phyloP scores from a whole-genome alignment of 495 filamentous ascomycete genomes.

The Hypoxylon rickii region DNA sequence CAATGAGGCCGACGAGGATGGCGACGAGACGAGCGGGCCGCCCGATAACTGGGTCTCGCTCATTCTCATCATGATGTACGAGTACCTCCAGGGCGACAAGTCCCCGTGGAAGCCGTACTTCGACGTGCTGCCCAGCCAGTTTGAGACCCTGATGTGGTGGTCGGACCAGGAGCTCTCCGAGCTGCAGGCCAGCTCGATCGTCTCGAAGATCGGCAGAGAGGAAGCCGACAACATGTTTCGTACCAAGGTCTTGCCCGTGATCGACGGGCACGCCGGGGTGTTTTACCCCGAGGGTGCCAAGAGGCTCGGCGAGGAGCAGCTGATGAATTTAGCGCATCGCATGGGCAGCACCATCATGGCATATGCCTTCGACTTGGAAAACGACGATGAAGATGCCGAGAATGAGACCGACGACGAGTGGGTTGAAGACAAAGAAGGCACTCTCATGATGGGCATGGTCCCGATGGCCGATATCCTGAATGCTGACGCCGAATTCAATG shows the following conservation, averaged over 20 bases:
- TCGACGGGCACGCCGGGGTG: slow-evolving; percentile 42
- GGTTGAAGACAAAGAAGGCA: slow-evolving; percentile 70
- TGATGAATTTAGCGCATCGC: slow-evolving; percentile 68
- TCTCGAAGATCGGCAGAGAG: slow-evolving; percentile 76
- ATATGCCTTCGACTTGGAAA: slow-evolving; percentile 85
- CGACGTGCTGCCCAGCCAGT: slow-evolving; percentile 72
- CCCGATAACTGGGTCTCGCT: slow-evolving; percentile 57
- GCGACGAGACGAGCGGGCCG: slow-evolving; percentile 25
- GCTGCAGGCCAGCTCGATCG: slow-evolving; percentile 77
- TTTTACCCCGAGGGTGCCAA: slow-evolving; percentile 56
- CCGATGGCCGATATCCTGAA: slow-evolving; percentile 93
- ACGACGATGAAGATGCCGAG: slow-evolving; percentile 54
- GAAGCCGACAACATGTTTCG: slow-evolving; percentile 72
- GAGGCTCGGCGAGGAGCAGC: slow-evolving; percentile 49
- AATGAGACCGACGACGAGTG: slow-evolving; percentile 64
- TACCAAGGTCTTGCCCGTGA: slow-evolving; percentile 64
- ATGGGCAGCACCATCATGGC: slow-evolving; percentile 92
- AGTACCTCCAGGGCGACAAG: slow-evolving; percentile 62
- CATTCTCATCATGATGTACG: slow-evolving; percentile 81
- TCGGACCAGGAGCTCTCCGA: slow-evolving; percentile 67
- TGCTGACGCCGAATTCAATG: slow-evolving; percentile 81
- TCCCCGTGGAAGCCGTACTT: slow-evolving; percentile 84
- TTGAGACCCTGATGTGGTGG: slow-evolving; percentile 95
- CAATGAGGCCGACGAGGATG: slow-evolving; percentile 40
- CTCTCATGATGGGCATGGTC: slow-evolving; percentile 77